Evolutionary conservation across 768 basidiomycete genomes (phyloP), one percentile per base, ranked within the genome.

Genomic region (Hypsizygus marmoreus): DNA sequence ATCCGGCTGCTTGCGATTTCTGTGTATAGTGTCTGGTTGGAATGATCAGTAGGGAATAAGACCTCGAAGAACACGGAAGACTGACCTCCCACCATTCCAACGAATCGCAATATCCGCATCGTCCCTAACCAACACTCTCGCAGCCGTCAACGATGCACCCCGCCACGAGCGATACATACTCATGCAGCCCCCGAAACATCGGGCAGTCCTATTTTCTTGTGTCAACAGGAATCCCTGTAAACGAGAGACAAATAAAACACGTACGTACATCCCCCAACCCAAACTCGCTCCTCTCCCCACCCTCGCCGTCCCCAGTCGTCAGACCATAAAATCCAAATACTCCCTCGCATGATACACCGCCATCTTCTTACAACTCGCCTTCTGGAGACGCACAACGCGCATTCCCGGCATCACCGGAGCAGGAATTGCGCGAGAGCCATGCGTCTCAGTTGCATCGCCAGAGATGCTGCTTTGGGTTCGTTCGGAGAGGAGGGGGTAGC

Each of bases 31-130:
- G 95, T 57, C 93, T 84, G n/a, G 40, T 9, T 23, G 0, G 8
- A 11, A 16, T 9, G 26, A 13, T 40, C 25, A n/a, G 34, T 7
- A 33, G n/a, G 14, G 16, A 25, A 32, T 20, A 26, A 22, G 29
- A 19, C n/a, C 16, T 6, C 20, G 10, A n/a, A 31, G 17, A 14
- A 24, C 45, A 25, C 31, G 25, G 30, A 26, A n/a, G 7, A 43
- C 61, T 40, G 46, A 82, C 83, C 89, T 76, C 43, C 94, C 94
- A 11, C 94, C 94, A 55, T 94, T 92, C 93, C 94, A 95, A 59
- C 79, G 83, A 26, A 97, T 79, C 1, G 85, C 81, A 25, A 88
- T 66, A 28, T 88, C 76, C 8, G 76, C 74, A 2, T 69, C 30
- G 10, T 70, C 65, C 9, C 76, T 67, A 22, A 71, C 67, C 3